A percentile compares a stretch with the other conserved stretches of the same genome.
Evolutionary conservation across 75 land plant genomes (phyloP).

Genomic region (Ceratopteris richardii): DNA sequence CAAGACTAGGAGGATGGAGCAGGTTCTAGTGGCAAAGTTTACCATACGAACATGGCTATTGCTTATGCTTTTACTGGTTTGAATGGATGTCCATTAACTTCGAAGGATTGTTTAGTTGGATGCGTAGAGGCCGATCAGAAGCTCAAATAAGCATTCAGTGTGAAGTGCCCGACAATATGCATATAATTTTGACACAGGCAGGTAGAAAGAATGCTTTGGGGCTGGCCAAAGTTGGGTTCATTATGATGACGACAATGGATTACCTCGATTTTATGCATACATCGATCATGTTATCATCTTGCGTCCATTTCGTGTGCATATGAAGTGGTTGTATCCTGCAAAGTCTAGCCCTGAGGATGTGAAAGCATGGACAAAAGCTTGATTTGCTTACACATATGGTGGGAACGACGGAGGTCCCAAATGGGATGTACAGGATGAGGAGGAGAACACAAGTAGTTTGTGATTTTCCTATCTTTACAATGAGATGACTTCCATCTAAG

Average conservation of each 20-base stretch:
- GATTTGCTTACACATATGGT: conserved; percentile 33
- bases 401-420: no score
- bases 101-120: no score
- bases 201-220: conserved; percentile 8
- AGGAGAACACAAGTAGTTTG: no score
- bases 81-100: no score
- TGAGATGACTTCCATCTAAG: no score
- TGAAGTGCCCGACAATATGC: conserved; percentile 30
- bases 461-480: no score
- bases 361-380: conserved; percentile 17
- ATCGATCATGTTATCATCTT: conserved; percentile 11
- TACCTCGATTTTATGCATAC: conserved; percentile 31
- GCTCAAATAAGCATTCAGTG: conserved; percentile 1
- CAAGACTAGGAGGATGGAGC: no score
- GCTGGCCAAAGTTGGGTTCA: conserved; percentile 37
- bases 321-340: conserved; percentile 31
- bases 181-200: conserved; percentile 27
- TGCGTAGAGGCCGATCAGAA: neutral
- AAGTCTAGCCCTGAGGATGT: conserved; percentile 5
- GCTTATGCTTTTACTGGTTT: no score
- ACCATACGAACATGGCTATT: no score
- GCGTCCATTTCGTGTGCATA: conserved; percentile 26
- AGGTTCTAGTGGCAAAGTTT: no score
- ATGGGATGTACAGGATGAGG: no score
- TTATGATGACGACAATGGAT: conserved; percentile 26